Evolutionary conservation across 2,329 filamentous ascomycete species (phyloP).

Genomic region (Aspergillus sergii): DNA sequence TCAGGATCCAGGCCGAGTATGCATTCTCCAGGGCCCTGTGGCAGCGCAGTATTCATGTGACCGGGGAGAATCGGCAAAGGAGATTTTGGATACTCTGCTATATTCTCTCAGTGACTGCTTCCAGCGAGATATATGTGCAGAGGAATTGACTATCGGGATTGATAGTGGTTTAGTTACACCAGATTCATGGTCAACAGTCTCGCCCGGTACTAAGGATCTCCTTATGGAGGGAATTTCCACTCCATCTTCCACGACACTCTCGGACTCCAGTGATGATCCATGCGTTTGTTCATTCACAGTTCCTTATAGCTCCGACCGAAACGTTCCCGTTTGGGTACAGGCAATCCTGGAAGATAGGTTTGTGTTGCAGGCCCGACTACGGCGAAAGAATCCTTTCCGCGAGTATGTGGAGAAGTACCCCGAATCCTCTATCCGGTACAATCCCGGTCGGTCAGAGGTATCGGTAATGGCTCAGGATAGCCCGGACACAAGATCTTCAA

Average conservation of each 20-base stretch:
- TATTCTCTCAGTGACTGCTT: conserved; percentile 76
- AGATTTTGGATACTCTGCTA: conserved; percentile 88
- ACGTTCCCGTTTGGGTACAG: conserved; percentile 15
- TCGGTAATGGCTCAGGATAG: not conserved
- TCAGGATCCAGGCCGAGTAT: conserved; percentile 90
- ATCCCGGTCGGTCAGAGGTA: conserved; percentile 9
- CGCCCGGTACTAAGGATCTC: conserved; percentile 46
- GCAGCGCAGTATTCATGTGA: conserved; percentile 83
- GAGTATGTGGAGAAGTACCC: conserved; percentile 10
- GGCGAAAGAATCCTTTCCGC: conserved; percentile 17
- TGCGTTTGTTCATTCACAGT: conserved; percentile 1
- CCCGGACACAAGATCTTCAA: not conserved
- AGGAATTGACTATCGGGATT: conserved; percentile 55
- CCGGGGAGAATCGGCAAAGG: conserved; percentile 87
- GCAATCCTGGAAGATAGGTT: conserved; percentile 12
- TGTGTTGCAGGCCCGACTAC: conserved; percentile 9
- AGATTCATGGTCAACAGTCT: conserved; percentile 62
- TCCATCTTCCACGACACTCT: conserved; percentile 14
- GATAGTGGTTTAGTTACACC: conserved; percentile 50
- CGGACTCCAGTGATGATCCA: conserved; percentile 10
- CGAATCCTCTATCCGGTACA: conserved; percentile 1
- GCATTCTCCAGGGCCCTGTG: conserved; percentile 91
- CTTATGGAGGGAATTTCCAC: conserved; percentile 11
- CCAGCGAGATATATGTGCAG: conserved; percentile 69
- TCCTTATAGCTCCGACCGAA: not conserved